Evolutionary conservation across 2,329 filamentous ascomycete genomes (phyloP), one percentile per base, ranked within the genome.

Genomic region (Diaporthe eres): DNA sequence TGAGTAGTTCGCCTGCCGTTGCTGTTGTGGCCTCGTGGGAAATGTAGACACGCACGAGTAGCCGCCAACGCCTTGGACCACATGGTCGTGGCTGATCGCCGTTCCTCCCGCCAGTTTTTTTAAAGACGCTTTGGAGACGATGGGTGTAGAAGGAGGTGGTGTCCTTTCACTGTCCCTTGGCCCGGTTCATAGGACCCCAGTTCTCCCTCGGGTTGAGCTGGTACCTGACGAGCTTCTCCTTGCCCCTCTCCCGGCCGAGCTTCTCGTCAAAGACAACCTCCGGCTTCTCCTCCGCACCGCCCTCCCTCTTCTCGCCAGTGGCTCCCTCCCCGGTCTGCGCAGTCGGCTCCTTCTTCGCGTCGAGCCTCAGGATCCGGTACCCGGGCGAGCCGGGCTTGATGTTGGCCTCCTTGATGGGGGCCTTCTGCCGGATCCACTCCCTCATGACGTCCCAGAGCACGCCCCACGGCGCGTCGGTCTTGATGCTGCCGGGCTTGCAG

Each of bases 381-480:
- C 94, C 95, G 1, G 95, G 87, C 71, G 90, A 94, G n/a, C 89
- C 90, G 55, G 92, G 88, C 80, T 91, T 93, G 74, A 98, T 87
- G 28, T 91, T 91, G 1, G 90, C 90, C 49, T 92, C 90, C 82
- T 94, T 97, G 75, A 98, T 88, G 0, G 96, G 95, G 0, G 91
- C 89, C 80, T 93, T 94, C 82, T 98, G 95, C 34, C 93, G 90
- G 19, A 94, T 91, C 95, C 95, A 99, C 84, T 98, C 95, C 37
- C 94, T 90, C 91, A 98, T 97, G 39, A 98, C 87, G 82, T 97
- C 94, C 96, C 97, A 98, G 65, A 99, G 90, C 0, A 95, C 92
- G 6, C 88, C 88, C 95, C 95, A 99, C 0, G 96, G 94, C 19
- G 97, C 97, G 84, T 98, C 92, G 0, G 97, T 98, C 86, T 97